These are phyloP conservation scores for Acacia crassicarpa DNA, from an alignment of 306 rosid species.

Conservation along the genomic window DNA sequence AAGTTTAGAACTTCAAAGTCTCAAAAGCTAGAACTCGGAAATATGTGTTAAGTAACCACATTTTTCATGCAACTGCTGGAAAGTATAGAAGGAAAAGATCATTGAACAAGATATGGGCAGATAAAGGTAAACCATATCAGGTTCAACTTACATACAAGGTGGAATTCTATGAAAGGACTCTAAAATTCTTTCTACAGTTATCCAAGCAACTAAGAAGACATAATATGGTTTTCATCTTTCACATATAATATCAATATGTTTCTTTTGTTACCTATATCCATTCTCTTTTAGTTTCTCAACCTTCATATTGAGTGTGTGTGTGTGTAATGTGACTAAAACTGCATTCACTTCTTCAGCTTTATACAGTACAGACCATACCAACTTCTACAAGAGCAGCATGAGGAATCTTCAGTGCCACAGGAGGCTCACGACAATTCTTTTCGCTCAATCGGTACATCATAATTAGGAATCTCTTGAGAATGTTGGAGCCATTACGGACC, in stretches of 20 bases:
- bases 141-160: background rate
- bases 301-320: background rate
- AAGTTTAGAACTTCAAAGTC: background rate
- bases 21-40: background rate
- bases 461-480: constrained; percentile 60
- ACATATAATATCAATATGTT: background rate
- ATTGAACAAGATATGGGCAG: background rate
- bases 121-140: background rate
- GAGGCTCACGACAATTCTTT: constrained; percentile 65
- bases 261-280: background rate
- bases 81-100: background rate
- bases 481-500: constrained; percentile 56
- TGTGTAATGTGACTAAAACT: background rate
- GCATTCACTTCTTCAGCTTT: constrained; percentile 3
- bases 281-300: background rate
- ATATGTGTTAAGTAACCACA: background rate
- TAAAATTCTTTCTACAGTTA: background rate
- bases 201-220: background rate
- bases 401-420: constrained; percentile 70
- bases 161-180: background rate
- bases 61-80: too few species aligned
- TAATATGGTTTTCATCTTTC: background rate
- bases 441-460: constrained; percentile 58
- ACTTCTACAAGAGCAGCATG: constrained; percentile 89
- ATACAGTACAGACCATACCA: constrained; percentile 63